A percentile compares a stretch with the other conserved stretches of the same genome.
Evolutionary conservation across 2,329 filamentous ascomycete species (phyloP).

Genomic region (Aspergillus oerlinghausenensis): DNA sequence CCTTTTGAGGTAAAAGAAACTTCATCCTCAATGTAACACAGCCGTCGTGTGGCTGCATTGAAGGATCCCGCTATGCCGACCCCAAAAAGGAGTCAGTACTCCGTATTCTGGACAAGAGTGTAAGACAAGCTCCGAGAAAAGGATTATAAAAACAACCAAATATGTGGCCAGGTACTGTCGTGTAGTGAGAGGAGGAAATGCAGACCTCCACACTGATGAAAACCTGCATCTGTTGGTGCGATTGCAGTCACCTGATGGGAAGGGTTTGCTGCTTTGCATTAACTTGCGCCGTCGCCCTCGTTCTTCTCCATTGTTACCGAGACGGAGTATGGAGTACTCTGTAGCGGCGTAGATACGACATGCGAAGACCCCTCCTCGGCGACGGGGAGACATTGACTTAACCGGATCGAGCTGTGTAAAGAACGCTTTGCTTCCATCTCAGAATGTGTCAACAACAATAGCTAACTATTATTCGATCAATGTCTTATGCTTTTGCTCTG

Average conservation of each 20-base stretch:
- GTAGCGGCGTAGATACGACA: not conserved
- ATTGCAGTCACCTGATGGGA: slow-evolving; percentile 7
- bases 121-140: slow-evolving; percentile 3
- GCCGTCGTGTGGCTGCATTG: not conserved
- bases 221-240: slow-evolving; percentile 1
- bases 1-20: not conserved
- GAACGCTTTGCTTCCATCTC: not conserved
- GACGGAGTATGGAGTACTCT: not conserved
- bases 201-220: slow-evolving; percentile 2
- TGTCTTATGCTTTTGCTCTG: not conserved
- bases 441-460: not conserved
- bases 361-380: not conserved
- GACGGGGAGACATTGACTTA: too few species aligned
- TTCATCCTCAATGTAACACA: not conserved
- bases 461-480: not conserved
- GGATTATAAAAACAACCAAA: not conserved
- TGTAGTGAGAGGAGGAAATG: slow-evolving; percentile 3
- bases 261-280: slow-evolving; percentile 4
- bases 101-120: not conserved
- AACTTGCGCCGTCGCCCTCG: not conserved
- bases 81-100: not conserved
- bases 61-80: not conserved
- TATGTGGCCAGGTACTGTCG: not conserved
- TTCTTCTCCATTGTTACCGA: not conserved
- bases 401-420: not conserved